phyloP scores from a whole-genome alignment of 225 moss, liverwort and hornwort genomes.

The Bryoerythrophyllum caledonicum region DNA sequence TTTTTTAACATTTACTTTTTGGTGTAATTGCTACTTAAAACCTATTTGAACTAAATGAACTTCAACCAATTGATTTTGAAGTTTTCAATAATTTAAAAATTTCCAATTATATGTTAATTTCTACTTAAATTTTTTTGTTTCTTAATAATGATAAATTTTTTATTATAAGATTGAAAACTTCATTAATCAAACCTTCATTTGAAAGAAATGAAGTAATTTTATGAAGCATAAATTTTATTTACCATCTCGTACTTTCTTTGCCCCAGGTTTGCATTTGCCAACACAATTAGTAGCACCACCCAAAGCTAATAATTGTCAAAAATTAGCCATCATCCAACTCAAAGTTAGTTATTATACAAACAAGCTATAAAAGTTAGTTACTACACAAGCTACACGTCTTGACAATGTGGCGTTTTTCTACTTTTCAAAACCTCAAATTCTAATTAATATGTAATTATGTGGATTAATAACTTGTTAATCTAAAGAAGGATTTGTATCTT shows the following conservation, averaged over 20 bases:
- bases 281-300: slow-evolving; percentile 51
- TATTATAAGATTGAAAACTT: rapidly evolving
- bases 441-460: background rate
- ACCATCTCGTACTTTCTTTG: slow-evolving; percentile 43
- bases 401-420: background rate
- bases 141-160: background rate
- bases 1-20: no score
- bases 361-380: background rate
- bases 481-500: background rate
- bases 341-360: slow-evolving; percentile 16
- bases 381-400: background rate
- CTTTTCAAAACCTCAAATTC: background rate
- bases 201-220: background rate
- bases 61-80: background rate
- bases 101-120: background rate
- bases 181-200: no score
- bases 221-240: background rate
- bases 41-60: background rate
- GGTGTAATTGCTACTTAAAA: background rate
- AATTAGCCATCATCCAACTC: slow-evolving; percentile 28
- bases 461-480: background rate
- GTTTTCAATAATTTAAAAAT: background rate
- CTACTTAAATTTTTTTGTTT: background rate
- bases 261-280: slow-evolving; percentile 37
- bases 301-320: slow-evolving; percentile 32